Evolutionary conservation across 306 rosid genomes (phyloP), one percentile per base, ranked within the genome.

Genomic region (Vicia sativa): DNA sequence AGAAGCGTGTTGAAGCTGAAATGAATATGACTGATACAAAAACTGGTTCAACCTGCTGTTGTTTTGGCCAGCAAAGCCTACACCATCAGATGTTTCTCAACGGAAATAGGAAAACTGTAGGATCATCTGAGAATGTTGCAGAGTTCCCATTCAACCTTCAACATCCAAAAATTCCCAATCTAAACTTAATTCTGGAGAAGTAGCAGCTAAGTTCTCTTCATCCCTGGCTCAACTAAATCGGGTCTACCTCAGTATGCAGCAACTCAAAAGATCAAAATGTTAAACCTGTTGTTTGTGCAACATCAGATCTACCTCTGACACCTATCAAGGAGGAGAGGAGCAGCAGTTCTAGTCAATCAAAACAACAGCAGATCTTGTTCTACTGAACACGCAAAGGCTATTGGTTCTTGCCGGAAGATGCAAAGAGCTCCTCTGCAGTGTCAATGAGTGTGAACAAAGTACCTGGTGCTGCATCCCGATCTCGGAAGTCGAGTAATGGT

Each of bases 271-370:
- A 89, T 76, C 89, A 82, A 26, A 81, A 70, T 48, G 16, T 73
- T 45, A 82, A 79, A 73, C 64, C 21, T 37, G 71, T 70, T 69
- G 85, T 64, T 71, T 86, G 81, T 53, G 79, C 78, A 31, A 44
- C 87, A 0, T 57, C 86, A 23, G 97, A 91, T 73, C 77, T 63
- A 57, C 88, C 96, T 11, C 67, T 76, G 74, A 76, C 89, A 9
- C 74, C 88, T 23, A 82, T 70, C 14, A 89, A 76, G 85, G 97
- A 91, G 77, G 97, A 89, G 70, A 84, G 72, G 73, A 91, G 96
- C 75, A 85, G 97, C 77, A 80, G 96, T 67, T 91, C 97, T 66
- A 89, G 97, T 80, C 96, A 87, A 73, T 89, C 93, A 91, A 59
- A 90, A 86, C 78, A 91, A 89, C 73, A 89, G 97, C 75, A 82